Percentiles rank a stretch among this genome's conserved stretches.
phyloP scores from a whole-genome alignment of 495 filamentous ascomycete species.

The Talaromyces proteolyticus region DNA sequence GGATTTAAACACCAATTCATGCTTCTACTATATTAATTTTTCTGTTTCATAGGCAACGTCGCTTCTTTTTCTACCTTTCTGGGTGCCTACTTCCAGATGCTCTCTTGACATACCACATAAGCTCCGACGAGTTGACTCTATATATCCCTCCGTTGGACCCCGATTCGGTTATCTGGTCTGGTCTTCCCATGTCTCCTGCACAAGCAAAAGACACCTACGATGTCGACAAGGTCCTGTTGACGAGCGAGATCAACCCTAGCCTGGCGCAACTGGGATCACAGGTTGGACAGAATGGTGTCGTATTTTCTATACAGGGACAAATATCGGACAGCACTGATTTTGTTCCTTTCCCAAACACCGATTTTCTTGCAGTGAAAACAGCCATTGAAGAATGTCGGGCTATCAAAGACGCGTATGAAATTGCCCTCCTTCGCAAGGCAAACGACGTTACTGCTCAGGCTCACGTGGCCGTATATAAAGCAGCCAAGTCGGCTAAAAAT shows the following conservation, averaged over 20 bases:
- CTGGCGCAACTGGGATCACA: conserved; percentile 42
- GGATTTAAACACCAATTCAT: no score
- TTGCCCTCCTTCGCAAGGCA: conserved; percentile 76
- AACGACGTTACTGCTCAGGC: conserved; percentile 75
- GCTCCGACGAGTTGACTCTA: conserved; percentile 65
- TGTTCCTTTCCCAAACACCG: conserved; percentile 54
- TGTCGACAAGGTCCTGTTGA: conserved; percentile 68
- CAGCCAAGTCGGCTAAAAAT: conserved; percentile 59
- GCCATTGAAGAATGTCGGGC: conserved; percentile 76
- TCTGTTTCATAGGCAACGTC: conserved; percentile 59
- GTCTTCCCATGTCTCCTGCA: conserved; percentile 70
- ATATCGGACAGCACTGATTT: conserved; percentile 60
- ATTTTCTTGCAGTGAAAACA: conserved; percentile 57
- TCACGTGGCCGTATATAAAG: conserved; percentile 65
- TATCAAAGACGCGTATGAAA: conserved; percentile 78
- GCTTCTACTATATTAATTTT: no score
- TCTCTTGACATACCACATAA: conserved; percentile 75
- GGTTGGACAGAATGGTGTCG: conserved; percentile 40
- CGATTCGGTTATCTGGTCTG: conserved; percentile 92
- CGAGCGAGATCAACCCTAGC: conserved; percentile 62
- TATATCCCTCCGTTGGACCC: conserved; percentile 89
- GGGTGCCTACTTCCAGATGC: conserved; percentile 81
- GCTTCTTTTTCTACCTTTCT: conserved; percentile 91
- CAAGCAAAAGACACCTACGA: conserved; percentile 75
- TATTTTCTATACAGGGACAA: conserved; percentile 68